A percentile compares a stretch with the other conserved stretches of the same genome.
These are phyloP conservation scores for Fraxinus dipetala DNA, from an alignment of 305 asterid species.

Conservation along the genomic window DNA sequence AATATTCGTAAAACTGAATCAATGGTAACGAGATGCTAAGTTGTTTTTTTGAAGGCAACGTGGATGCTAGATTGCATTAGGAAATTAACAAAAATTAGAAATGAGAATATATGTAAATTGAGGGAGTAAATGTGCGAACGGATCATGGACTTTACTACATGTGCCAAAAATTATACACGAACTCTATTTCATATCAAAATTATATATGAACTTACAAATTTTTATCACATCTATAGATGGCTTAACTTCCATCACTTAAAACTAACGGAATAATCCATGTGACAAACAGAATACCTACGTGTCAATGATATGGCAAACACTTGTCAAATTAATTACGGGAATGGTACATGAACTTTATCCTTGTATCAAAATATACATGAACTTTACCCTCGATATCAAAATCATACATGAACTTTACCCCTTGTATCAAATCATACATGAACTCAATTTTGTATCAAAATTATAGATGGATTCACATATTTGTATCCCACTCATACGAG, in stretches of 20 bases:
- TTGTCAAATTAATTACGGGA: not conserved
- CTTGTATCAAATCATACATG: not conserved
- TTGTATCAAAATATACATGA: no score
- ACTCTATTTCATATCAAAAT: not conserved
- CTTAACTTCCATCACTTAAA: not conserved
- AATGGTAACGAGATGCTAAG: not conserved
- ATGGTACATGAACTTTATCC: no score
- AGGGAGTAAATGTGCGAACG: not conserved
- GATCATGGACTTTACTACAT: not conserved
- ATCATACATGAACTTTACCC: no score
- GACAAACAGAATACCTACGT: not conserved
- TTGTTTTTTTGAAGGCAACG: not conserved
- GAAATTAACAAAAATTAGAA: not conserved
- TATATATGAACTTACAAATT: not conserved
- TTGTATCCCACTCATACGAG: no score
- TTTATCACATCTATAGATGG: not conserved
- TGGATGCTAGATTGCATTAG: not conserved
- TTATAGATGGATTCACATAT: no score
- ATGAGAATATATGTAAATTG: not conserved
- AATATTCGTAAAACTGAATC: not conserved
- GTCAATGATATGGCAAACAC: not conserved
- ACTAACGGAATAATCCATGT: not conserved
- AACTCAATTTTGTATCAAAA: not conserved
- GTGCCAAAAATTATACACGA: not conserved
- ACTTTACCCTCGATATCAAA: no score